A percentile compares a stretch with the other conserved stretches of the same genome.
Conservation (phyloP, 768 basidiomycete species). For the Leccinum imitatum region DNA sequence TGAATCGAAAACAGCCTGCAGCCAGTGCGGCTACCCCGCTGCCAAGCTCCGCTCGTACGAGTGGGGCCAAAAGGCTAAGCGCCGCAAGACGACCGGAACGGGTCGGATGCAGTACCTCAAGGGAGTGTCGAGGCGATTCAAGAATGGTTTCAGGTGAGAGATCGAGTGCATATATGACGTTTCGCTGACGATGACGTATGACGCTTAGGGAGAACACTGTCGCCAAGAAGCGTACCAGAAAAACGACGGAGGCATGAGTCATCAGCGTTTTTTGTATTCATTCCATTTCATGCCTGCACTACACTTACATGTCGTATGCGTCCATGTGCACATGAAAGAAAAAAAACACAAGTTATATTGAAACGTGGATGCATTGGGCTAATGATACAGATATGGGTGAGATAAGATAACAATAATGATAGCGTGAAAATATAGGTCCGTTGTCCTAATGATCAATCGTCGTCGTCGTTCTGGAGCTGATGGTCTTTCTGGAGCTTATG, state of each 20-base stretch:
- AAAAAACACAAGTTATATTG: neutral
- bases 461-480: constrained; percentile 22
- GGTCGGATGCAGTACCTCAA: constrained; percentile 92
- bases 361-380: neutral
- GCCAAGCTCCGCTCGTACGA: constrained; percentile 95
- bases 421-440: constrained; percentile 3
- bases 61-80: constrained; percentile 99
- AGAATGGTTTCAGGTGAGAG: constrained; percentile 91
- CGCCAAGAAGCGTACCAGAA: constrained; percentile 80
- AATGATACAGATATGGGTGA: neutral
- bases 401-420: constrained; percentile 20
- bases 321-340: neutral
- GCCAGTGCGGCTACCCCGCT: constrained; percentile 93
- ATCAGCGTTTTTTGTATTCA: neutral
- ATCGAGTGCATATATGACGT: neutral
- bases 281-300: neutral
- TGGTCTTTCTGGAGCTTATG: constrained; percentile 48
- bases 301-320: constrained; percentile 11
- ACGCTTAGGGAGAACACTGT: constrained; percentile 80
- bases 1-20: constrained; percentile 65
- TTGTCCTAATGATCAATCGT: neutral
- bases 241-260: constrained; percentile 48
- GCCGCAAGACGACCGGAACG: constrained; percentile 99
- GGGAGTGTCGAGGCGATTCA: constrained; percentile 91
- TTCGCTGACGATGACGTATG: neutral